Evolutionary conservation across 169 alveolate species (phyloP).

Genomic region (Neospora caninum): DNA sequence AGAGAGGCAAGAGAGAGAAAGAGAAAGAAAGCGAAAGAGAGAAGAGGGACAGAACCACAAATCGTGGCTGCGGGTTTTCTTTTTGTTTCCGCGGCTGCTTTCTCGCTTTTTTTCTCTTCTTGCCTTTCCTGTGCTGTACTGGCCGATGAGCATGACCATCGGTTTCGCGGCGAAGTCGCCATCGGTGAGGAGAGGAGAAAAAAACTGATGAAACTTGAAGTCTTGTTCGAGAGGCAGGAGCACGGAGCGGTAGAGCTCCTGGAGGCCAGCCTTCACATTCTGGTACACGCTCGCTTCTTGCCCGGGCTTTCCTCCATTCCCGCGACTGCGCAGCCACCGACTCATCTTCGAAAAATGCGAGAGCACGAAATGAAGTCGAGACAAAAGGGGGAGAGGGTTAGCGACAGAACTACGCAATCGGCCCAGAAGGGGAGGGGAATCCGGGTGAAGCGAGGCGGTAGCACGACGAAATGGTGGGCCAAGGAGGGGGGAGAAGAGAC

Average conservation of each 20-base stretch:
- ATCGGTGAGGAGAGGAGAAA: constrained; percentile 75
- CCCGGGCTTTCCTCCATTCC: background rate
- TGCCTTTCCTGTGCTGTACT: constrained; percentile 81
- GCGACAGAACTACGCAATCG: background rate
- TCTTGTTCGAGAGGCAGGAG: constrained; percentile 74
- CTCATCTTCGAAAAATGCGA: background rate
- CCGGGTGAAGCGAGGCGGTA: background rate
- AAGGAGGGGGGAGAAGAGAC: background rate
- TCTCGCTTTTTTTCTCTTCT: background rate
- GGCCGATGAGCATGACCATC: constrained; percentile 80
- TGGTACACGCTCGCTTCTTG: constrained; percentile 25
- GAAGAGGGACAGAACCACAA: background rate
- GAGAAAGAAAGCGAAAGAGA: background rate
- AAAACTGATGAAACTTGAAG: constrained; percentile 73
- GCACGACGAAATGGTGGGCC: background rate
- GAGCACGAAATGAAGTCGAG: too few species aligned
- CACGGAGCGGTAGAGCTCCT: constrained; percentile 48
- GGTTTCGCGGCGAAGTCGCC: constrained; percentile 81
- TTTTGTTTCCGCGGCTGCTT: too few species aligned
- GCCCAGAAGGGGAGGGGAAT: background rate
- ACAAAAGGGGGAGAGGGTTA: too few species aligned
- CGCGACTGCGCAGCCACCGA: constrained; percentile 11
- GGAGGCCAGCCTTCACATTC: constrained; percentile 49
- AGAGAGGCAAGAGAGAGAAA: background rate
- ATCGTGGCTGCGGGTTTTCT: too few species aligned